A percentile compares a stretch with the other conserved stretches of the same genome.
These are phyloP conservation scores for Alternaria triticimaculans DNA, from an alignment of 2,329 filamentous ascomycete genomes.

Conservation along the genomic window DNA sequence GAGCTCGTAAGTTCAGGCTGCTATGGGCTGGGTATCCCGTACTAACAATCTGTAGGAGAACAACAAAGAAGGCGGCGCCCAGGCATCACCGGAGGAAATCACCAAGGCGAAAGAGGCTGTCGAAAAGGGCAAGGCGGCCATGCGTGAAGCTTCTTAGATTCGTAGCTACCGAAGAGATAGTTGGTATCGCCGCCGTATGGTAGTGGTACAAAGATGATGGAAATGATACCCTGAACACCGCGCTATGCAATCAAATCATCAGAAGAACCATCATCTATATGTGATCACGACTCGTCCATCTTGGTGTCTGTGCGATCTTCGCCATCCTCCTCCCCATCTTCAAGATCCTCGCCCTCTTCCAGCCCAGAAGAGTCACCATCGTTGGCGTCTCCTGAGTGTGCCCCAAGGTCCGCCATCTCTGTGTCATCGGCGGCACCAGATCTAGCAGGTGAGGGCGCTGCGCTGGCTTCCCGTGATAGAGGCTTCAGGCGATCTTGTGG, in stretches of 20 bases:
- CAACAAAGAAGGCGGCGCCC: slow-evolving; percentile 49
- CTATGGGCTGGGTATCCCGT: background rate
- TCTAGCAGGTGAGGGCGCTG: slow-evolving; percentile 33
- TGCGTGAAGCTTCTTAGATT: slow-evolving; percentile 41
- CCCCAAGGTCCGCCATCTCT: slow-evolving; percentile 40
- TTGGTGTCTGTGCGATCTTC: slow-evolving; percentile 27
- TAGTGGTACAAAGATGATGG: slow-evolving; percentile 5
- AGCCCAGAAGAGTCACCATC: slow-evolving; percentile 43
- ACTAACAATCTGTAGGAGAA: slow-evolving; percentile 45
- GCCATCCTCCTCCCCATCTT: slow-evolving; percentile 40
- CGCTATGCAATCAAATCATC: slow-evolving; percentile 39
- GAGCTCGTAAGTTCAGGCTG: slow-evolving; percentile 68
- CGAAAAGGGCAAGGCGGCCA: slow-evolving; percentile 48
- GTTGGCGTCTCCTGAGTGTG: slow-evolving; percentile 27
- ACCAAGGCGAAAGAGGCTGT: slow-evolving; percentile 54
- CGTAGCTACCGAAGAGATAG: background rate
- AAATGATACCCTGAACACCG: slow-evolving; percentile 35
- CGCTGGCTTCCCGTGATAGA: slow-evolving; percentile 36
- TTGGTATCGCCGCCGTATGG: background rate
- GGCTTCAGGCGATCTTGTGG: slow-evolving; percentile 43
- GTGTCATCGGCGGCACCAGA: slow-evolving; percentile 37
- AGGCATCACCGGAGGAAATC: slow-evolving; percentile 52
- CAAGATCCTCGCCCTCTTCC: slow-evolving; percentile 41
- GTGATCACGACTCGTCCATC: slow-evolving; percentile 42
- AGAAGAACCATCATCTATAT: background rate